These are phyloP conservation scores for Nigrograna mackinnonii DNA, from an alignment of 2,329 filamentous ascomycete genomes.

Conservation along the genomic window DNA sequence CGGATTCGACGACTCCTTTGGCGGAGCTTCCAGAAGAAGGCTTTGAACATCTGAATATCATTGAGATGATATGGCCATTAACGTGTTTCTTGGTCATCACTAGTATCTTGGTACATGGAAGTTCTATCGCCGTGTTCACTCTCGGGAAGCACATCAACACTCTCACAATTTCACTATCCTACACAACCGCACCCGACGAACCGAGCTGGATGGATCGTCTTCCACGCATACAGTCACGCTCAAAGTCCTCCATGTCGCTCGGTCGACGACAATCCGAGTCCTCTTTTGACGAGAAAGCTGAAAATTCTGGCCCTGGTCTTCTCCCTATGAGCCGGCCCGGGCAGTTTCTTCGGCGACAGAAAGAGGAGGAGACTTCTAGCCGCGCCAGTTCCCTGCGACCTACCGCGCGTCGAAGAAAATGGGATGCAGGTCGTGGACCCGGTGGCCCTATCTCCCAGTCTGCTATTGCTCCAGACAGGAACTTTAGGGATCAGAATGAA, in stretches of 20 bases:
- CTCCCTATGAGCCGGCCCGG: conserved; percentile 65
- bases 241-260: conserved; percentile 76
- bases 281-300: conserved; percentile 61
- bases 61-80: conserved; percentile 93
- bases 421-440: conserved; percentile 71
- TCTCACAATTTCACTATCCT: conserved; percentile 91
- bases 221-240: conserved; percentile 80
- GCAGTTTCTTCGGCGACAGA: conserved; percentile 79
- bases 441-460: conserved; percentile 90
- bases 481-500: conserved; percentile 34
- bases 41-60: conserved; percentile 68
- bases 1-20: conserved; percentile 73
- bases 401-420: conserved; percentile 66
- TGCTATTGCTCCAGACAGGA: conserved; percentile 74
- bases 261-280: conserved; percentile 62
- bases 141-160: conserved; percentile 98
- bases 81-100: conserved; percentile 91
- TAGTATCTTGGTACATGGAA: conserved; percentile 94
- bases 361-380: conserved; percentile 70
- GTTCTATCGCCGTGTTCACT: conserved; percentile 97
- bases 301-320: conserved; percentile 66
- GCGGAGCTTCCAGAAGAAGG: conserved; percentile 61
- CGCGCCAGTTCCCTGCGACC: conserved; percentile 58
- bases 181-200: conserved; percentile 87
- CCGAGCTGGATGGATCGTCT: conserved; percentile 94